Evolutionary conservation across 2,329 filamentous ascomycete species (phyloP), one percentile per base, ranked within the genome.

Genomic region (Cercospora sesami): DNA sequence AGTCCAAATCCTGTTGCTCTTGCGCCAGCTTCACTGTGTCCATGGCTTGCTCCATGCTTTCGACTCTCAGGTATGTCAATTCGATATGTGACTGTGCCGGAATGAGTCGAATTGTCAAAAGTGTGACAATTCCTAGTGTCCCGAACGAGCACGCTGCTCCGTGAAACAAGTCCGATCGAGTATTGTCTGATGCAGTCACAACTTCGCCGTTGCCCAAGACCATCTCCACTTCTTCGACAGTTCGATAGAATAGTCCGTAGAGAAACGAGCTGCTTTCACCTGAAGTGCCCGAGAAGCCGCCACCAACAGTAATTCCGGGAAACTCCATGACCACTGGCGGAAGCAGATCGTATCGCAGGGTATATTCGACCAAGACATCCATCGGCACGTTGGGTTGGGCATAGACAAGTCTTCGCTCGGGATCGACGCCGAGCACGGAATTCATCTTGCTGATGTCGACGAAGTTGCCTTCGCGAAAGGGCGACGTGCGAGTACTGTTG

Each of bases 371-470:
- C 2, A 91, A 80, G 0, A 79, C 78, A 68, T 90, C 88, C 88
- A 91, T 91, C 0, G 87, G 81, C 4, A 91, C 89, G 71, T 91
- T 91, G 0, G 89, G 88, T 74, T 91, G 88, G 0, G 90, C 88
- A 0, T 87, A 72, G 51, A 80, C 81, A 65, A 80, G 80, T 4
- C 73, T 76, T n/a, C 23, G 30, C 3, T 75, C 67, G 8, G 69
- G 68, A 71, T 84, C 77, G 62, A 86, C 78, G 6, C 75, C 69
- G 5, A 86, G 70, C 0, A 86, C 80, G 72, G 82, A 75, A 28
- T 80, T 81, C 16, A 86, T 77, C 1, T 72, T 74, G 69, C 80
- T 82, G 18, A 81, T 84, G 69, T 86, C 23, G 23, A 55, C 48
- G 81, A 45, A 86, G 77, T 64, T 78, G 31, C 78, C 76, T 3